These are phyloP conservation scores for Zoysia japonica DNA, from an alignment of 176 grass and related monocot species.

Conservation along the genomic window DNA sequence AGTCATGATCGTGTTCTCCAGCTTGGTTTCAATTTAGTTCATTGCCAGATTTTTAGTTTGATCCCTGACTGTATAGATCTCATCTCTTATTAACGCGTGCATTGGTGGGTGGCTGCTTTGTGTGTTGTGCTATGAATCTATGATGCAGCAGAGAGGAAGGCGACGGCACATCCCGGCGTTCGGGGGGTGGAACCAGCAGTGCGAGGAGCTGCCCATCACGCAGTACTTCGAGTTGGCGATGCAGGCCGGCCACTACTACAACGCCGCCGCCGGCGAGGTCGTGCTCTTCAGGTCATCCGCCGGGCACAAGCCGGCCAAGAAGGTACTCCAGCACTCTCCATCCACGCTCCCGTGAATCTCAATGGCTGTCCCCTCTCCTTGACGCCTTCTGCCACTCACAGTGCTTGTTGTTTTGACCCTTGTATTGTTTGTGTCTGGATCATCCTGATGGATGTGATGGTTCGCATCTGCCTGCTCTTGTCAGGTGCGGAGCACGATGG, in stretches of 20 bases:
- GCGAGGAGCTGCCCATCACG: slow-evolving; percentile 47
- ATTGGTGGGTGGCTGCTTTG: background rate
- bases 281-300: slow-evolving; percentile 25
- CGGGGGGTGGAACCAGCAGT: slow-evolving; percentile 59
- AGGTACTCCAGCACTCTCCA: background rate
- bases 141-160: slow-evolving; percentile 36
- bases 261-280: background rate
- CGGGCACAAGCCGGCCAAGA: slow-evolving; percentile 34
- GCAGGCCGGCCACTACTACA: slow-evolving; percentile 32
- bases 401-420: background rate
- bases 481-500: slow-evolving; percentile 39
- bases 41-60: background rate
- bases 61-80: background rate
- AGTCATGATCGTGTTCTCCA: background rate
- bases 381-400: background rate
- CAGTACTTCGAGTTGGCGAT: slow-evolving; percentile 47
- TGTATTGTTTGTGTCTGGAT: background rate
- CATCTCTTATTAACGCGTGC: background rate
- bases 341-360: background rate
- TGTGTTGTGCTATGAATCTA: background rate
- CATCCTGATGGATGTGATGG: background rate
- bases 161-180: slow-evolving; percentile 47
- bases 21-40: no score
- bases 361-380: background rate
- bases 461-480: background rate